Evolutionary conservation across 75 land plant genomes (phyloP), one percentile per base, ranked within the genome.

Genomic region (Cryptomeria japonica): DNA sequence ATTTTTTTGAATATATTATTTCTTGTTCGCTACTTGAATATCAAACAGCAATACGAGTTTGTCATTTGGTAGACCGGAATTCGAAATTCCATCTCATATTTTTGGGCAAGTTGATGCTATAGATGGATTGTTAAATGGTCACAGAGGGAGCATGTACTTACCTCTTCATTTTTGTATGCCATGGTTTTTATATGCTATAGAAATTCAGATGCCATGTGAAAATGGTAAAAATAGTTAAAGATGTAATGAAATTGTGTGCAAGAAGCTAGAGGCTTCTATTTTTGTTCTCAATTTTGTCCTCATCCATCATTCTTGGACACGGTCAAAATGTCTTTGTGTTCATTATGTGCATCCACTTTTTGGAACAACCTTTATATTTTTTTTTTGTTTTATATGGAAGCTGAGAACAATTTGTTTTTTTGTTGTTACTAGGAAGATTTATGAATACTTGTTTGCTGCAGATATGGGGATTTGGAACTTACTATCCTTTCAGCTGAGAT

Each of bases 381-480:
- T 75, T 75, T 75, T 14, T 75, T 34, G 77, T 11, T 31, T 64
- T 75, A 13, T 46, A 82, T n/a, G 42, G n/a, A 41, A 82, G 49
- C 53, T 82, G 84, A 82, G 22, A 46, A 82, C 34, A 82, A 80
- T 25, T 3, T 3, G 11, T 7, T 7, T 61, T 58, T 85, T 37
- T 58, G 87, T 49, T 85, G 53, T 85, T 76, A n/a, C 22, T 82
- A 39, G 84, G 84, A 82, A 82, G 51, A 46, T 13, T 28, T 42
- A 82, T 82, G 49, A 82, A 44, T 42, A 18, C 68, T 85, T 85
- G 38, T 85, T 28, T 4, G 8, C 56, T 93, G 32, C 61, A 98
- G 99, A 91, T 98, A 98, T 90, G 99, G 99, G 8, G 96, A 96
- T 85, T 92, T 97, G 93, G 99, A 98, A 88, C 93, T 93, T 56